phyloP scores from a whole-genome alignment of 2,329 filamentous ascomycete species.

The Amauroascus niger region DNA sequence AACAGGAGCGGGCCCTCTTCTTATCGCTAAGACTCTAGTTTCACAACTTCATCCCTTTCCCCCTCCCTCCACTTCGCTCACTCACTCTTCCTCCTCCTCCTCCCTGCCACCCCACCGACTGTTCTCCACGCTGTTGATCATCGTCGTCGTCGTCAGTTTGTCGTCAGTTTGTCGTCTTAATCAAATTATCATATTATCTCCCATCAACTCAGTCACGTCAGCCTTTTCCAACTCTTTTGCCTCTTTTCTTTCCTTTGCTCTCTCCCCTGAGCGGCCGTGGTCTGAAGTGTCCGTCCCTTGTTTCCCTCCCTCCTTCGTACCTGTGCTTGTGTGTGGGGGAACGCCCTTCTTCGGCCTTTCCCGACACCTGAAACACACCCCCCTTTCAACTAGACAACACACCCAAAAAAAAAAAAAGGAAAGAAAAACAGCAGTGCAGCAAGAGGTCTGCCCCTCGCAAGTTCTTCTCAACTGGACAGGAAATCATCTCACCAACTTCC shows the following conservation, averaged over 20 bases:
- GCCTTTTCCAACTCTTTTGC: not conserved
- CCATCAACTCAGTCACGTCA: not conserved
- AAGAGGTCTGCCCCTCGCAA: no score
- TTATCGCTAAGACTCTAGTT: no score
- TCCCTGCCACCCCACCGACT: not conserved
- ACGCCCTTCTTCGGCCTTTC: not conserved
- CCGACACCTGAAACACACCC: not conserved
- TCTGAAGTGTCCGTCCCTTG: not conserved
- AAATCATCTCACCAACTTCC: not conserved
- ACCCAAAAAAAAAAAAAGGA: not conserved
- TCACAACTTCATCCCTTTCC: no score
- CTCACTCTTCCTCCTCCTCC: not conserved
- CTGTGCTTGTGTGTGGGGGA: not conserved
- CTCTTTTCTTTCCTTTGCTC: not conserved
- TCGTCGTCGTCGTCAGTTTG: no score
- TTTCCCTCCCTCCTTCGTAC: not conserved
- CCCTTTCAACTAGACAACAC: not conserved
- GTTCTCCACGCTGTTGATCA: not conserved
- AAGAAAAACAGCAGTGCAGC: no score
- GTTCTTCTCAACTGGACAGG: not conserved
- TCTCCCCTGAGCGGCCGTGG: not conserved
- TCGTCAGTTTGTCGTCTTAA: no score
- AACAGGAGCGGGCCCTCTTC: no score
- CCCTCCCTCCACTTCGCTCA: no score
- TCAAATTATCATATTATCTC: not conserved